These are phyloP conservation scores for Yamadazyma atmosphaerica DNA, from an alignment of 1,139 yeast genomes.

Conservation along the genomic window DNA sequence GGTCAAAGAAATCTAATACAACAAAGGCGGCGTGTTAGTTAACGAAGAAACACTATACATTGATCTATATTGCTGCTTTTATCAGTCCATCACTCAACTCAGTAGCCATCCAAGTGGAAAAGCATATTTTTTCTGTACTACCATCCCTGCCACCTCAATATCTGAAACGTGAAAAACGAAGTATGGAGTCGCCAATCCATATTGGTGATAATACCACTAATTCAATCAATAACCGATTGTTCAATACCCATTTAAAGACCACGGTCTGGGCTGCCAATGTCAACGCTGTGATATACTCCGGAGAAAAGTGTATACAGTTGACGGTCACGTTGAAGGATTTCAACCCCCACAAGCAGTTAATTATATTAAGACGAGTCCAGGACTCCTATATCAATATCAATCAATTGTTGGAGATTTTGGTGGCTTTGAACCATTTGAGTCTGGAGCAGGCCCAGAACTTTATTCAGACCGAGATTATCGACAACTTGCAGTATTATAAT, in stretches of 20 bases:
- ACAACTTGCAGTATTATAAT: constrained; percentile 30
- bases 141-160: too few species aligned
- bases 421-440: constrained; percentile 27
- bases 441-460: constrained; percentile 28
- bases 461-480: constrained; percentile 34
- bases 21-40: too few species aligned
- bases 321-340: constrained; percentile 18
- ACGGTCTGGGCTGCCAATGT: constrained; percentile 21
- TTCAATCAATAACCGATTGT: constrained; percentile 38
- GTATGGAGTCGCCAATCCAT: constrained; percentile 51
- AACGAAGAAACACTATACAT: too few species aligned
- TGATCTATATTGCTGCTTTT: too few species aligned
- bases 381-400: constrained; percentile 45
- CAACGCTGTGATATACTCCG: constrained; percentile 37
- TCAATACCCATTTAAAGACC: constrained; percentile 35
- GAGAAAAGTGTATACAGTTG: constrained; percentile 42
- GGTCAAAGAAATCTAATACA: too few species aligned
- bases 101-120: too few species aligned
- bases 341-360: constrained; percentile 12
- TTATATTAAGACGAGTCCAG: constrained; percentile 43
- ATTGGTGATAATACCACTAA: constrained; percentile 47
- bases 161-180: too few species aligned
- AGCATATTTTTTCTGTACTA: too few species aligned
- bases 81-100: too few species aligned
- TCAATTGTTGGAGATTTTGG: constrained; percentile 38